Evolutionary conservation across 345 rosid species (phyloP).

Genomic region (Melastoma malabathricum): DNA sequence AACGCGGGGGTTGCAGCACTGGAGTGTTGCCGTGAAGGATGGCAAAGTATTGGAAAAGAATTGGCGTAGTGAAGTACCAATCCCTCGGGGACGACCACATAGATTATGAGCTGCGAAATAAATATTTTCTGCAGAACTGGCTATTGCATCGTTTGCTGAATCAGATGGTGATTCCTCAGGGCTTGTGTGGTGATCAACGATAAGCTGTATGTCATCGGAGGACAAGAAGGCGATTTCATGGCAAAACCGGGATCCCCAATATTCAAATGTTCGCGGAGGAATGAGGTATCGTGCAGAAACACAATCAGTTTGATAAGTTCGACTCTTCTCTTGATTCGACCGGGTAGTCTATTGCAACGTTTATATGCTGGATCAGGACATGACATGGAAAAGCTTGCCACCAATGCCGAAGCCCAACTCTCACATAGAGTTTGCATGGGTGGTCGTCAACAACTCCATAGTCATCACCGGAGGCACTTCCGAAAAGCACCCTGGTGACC

Average conservation of each 20-base stretch:
- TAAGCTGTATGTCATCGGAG: constrained; percentile 50
- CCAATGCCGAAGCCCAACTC: constrained; percentile 78
- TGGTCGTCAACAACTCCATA: constrained; percentile 57
- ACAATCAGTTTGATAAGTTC: not conserved
- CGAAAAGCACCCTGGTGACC: constrained; percentile 67
- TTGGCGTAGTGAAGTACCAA: constrained; percentile 54
- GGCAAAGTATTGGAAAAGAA: constrained; percentile 51
- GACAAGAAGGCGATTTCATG: constrained; percentile 92
- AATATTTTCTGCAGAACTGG: not conserved
- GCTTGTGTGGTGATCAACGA: constrained; percentile 44
- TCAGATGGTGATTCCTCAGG: constrained; percentile 19
- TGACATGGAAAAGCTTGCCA: constrained; percentile 61
- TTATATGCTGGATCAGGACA: constrained; percentile 61
- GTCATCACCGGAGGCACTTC: constrained; percentile 69
- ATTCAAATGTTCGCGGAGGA: constrained; percentile 77
- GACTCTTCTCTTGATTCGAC: constrained; percentile 3
- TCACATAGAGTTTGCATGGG: constrained; percentile 78
- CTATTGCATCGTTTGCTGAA: not conserved
- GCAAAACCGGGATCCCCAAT: constrained; percentile 77
- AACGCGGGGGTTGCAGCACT: constrained; percentile 61
- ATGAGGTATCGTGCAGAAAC: constrained; percentile 33
- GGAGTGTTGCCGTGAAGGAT: constrained; percentile 74
- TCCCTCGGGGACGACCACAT: constrained; percentile 93
- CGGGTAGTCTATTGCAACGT: constrained; percentile 68
- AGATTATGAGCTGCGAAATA: constrained; percentile 22